Percentiles rank a stretch among this genome's conserved stretches.
These are phyloP conservation scores for Porodaedalea pini DNA, from an alignment of 1,284 basidiomycete species.

Conservation along the genomic window DNA sequence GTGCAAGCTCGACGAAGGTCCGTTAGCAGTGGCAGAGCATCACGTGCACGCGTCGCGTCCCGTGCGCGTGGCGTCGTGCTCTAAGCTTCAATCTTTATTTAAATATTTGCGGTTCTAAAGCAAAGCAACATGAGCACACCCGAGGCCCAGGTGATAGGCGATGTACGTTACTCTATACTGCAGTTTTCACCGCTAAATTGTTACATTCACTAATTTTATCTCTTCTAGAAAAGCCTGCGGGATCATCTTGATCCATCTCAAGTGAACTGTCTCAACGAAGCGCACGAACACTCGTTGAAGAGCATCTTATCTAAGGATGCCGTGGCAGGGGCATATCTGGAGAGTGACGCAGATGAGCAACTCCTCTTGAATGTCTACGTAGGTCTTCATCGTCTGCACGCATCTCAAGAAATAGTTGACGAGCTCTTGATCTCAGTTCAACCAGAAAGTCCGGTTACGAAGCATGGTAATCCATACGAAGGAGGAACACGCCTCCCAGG, in stretches of 20 bases:
- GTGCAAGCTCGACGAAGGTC: too few species aligned
- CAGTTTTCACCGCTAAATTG: background rate
- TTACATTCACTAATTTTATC: background rate
- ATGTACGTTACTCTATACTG: conserved; percentile 1
- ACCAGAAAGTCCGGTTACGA: conserved; percentile 72
- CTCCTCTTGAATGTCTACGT: conserved; percentile 68
- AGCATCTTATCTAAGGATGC: conserved; percentile 55
- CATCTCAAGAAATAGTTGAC: background rate
- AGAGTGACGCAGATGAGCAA: conserved; percentile 81
- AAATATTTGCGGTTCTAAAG: too few species aligned
- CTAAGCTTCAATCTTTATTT: background rate
- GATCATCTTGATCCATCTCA: conserved; percentile 52
- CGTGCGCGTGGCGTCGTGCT: too few species aligned
- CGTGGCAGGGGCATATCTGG: conserved; percentile 48
- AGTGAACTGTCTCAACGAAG: conserved; percentile 77
- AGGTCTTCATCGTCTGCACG: conserved; percentile 26
- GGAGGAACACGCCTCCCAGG: conserved; percentile 40
- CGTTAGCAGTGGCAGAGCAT: too few species aligned
- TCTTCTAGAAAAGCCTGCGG: conserved; percentile 5
- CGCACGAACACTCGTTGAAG: conserved; percentile 54
- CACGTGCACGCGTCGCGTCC: too few species aligned
- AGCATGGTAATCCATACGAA: conserved; percentile 61
- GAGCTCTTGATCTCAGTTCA: conserved; percentile 54
- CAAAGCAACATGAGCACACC: background rate
- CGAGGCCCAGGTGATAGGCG: background rate